These are phyloP conservation scores for Aplosporella prunicola DNA, from an alignment of 2,329 filamentous ascomycete species.

Conservation along the genomic window DNA sequence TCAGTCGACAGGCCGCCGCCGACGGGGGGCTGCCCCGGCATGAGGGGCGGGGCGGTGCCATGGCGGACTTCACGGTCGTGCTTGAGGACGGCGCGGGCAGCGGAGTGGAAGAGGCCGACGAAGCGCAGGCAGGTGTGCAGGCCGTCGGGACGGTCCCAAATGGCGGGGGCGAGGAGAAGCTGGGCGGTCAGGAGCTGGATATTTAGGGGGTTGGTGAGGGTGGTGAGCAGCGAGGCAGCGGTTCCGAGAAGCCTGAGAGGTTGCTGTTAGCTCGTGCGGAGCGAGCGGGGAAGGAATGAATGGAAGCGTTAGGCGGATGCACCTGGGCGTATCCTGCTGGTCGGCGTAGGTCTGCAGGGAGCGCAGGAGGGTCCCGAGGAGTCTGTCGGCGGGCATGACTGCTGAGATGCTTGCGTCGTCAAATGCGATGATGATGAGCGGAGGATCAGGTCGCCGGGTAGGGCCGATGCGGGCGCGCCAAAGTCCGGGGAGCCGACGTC, in stretches of 20 bases:
- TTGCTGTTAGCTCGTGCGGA: conserved; percentile 10
- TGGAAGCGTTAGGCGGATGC: conserved; percentile 11
- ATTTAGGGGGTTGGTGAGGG: conserved; percentile 66
- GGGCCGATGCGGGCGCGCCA: conserved; percentile 1
- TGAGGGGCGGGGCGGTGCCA: conserved; percentile 17
- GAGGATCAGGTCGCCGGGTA: conserved; percentile 8
- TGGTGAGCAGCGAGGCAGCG: conserved; percentile 57
- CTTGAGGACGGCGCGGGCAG: conserved; percentile 47
- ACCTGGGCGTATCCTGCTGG: conserved; percentile 52
- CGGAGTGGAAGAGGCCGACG: conserved; percentile 63
- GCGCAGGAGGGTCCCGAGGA: conserved; percentile 57
- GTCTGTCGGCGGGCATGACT: conserved; percentile 55
- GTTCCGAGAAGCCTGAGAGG: conserved; percentile 47
- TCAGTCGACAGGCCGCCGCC: conserved; percentile 42
- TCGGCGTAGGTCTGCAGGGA: conserved; percentile 50
- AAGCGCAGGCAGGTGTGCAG: conserved; percentile 55
- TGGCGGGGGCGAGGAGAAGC: conserved; percentile 58
- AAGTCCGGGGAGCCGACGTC: background rate
- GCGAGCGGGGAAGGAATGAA: conserved; percentile 16
- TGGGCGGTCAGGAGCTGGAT: conserved; percentile 64
- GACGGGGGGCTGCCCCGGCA: conserved; percentile 21
- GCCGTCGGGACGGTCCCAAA: conserved; percentile 57
- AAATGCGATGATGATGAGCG: background rate
- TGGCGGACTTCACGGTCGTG: conserved; percentile 31
- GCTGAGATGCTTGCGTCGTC: background rate